A percentile compares a stretch with the other conserved stretches of the same genome.
Evolutionary conservation across 306 rosid genomes (phyloP).

Genomic region (Fragaria iinumae): DNA sequence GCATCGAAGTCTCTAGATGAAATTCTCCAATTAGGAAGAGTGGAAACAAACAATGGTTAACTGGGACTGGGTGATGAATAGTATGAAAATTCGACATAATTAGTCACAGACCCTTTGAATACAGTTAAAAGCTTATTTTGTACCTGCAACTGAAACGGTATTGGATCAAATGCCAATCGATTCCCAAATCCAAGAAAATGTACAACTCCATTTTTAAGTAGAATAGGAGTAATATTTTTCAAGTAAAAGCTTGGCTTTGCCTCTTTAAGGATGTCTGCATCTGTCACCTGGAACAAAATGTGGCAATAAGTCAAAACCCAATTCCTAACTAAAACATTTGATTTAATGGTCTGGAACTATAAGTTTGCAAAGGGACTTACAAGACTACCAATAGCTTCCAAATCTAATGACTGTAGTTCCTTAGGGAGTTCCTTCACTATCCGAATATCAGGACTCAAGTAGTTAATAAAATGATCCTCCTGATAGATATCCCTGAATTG

Average conservation of each 20-base stretch:
- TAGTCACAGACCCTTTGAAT: conserved; percentile 18
- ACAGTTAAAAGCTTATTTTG: conserved; percentile 29
- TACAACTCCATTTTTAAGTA: conserved; percentile 73
- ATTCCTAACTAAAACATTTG: conserved; percentile 16
- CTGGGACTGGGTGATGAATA: conserved; percentile 13
- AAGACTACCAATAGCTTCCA: conserved; percentile 83
- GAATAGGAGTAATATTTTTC: conserved; percentile 70
- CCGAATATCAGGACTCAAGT: conserved; percentile 89
- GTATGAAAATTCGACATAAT: background rate
- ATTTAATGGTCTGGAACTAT: background rate
- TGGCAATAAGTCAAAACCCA: conserved; percentile 28
- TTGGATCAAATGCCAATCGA: conserved; percentile 95
- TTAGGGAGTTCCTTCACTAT: conserved; percentile 84
- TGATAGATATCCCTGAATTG: conserved; percentile 89
- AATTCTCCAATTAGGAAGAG: conserved; percentile 77
- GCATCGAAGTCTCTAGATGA: conserved; percentile 99
- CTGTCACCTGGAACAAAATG: conserved; percentile 68
- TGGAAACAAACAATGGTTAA: conserved; percentile 23
- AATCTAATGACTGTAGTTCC: conserved; percentile 74
- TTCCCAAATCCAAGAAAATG: conserved; percentile 95
- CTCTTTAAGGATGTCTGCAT: conserved; percentile 82
- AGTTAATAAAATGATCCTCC: conserved; percentile 82
- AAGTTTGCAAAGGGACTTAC: conserved; percentile 47
- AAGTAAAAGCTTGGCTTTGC: conserved; percentile 90
- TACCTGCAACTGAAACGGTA: conserved; percentile 87